Base-by-base conservation (phyloP, 768 basidiomycete species). In the Gymnopilus junonius region DNA sequence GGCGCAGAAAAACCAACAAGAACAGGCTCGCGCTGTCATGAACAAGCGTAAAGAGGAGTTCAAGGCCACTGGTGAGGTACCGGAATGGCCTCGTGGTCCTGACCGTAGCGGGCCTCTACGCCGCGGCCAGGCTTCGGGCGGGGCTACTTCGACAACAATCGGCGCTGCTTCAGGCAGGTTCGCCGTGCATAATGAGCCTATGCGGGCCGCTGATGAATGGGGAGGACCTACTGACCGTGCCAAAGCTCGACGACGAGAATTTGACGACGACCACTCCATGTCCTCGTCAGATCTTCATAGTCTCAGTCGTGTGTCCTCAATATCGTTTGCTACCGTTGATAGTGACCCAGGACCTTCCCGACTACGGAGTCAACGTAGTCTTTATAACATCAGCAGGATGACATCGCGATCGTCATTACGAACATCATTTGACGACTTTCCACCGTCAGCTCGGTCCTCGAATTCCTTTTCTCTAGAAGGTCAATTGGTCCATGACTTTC, bases 21-120 rank as follows among this genome's bases (percentile, higher is more conserved):
- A 97, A 70, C 91, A 95, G 75, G 93, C 95, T 17, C 87, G 95
- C 58, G 94, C 93, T 45, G 95, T 97, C 76, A 91, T 96, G 88
- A 86, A 89, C 70, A 97, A 96, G 80, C 90, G 93, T 66, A 89
- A 86, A 63, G 87, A 89, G 67, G 83, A 94, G 75, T 80, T 92
- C 69, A 85, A 85, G 71, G 83, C 87, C 67, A 82, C 73, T 46
- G 80, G 76, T 67, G 78, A 81, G 59, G 85, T 90, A 63, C 71
- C 90, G 34, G 90, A 90, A 69, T 92, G 90, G 90, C 81, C 74
- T 63, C 75, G 81, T 67, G 79, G 83, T 62, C 77, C 77, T 67
- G 77, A 80, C 82, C 85, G 23, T 82, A 85, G 2, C 82, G 88
- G 89, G 2, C 88, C 88, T 29, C 85, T 90, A 61, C 85, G 89